phyloP scores from a whole-genome alignment of 2,329 filamentous ascomycete genomes.

The Pseudocercospora eumusae region DNA sequence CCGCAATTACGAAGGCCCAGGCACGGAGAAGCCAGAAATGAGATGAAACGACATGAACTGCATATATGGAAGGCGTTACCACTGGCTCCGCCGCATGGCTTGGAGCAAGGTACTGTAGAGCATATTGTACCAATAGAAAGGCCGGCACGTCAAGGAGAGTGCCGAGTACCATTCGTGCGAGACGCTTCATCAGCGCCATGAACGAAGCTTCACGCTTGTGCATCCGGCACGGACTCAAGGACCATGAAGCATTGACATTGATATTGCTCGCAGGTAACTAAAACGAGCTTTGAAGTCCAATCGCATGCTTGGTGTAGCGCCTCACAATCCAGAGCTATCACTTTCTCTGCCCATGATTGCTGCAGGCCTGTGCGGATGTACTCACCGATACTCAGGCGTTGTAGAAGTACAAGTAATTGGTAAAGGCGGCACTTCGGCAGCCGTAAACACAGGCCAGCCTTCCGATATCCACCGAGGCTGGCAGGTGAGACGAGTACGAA shows the following conservation, averaged over 20 bases:
- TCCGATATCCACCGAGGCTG: conserved; percentile 1
- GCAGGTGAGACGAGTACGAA: conserved; percentile 4
- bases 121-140: conserved; percentile 12
- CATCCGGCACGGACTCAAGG: not conserved
- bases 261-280: not conserved
- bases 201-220: not conserved
- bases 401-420: not conserved
- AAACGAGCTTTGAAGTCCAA: not conserved
- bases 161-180: not conserved
- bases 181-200: not conserved
- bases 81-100: not conserved
- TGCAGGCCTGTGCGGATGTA: not conserved
- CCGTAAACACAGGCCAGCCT: not conserved
- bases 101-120: conserved; percentile 9
- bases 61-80: conserved; percentile 9
- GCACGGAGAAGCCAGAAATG: conserved; percentile 45
- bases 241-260: not conserved
- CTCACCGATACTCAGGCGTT: not conserved
- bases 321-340: not conserved
- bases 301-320: not conserved
- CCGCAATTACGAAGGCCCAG: conserved; percentile 78
- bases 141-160: not conserved
- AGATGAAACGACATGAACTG: conserved; percentile 7
- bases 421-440: conserved; percentile 2
- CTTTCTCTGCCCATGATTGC: not conserved